Evolutionary conservation across 192 early-diverging fungal genomes (phyloP).

Genomic region (Dispira simplex): DNA sequence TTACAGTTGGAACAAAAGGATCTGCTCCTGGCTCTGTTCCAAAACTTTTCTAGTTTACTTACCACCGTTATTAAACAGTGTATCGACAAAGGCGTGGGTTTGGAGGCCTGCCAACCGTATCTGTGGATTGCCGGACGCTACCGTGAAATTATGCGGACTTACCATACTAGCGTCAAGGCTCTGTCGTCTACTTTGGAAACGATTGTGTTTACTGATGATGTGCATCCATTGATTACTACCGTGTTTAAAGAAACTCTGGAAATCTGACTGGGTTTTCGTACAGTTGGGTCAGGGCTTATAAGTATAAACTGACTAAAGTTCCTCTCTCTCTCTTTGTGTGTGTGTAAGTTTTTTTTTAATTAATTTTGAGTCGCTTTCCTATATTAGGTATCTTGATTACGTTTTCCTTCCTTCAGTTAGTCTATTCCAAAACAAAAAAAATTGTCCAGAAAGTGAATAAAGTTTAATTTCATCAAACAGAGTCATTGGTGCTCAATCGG

Average conservation of each 20-base stretch:
- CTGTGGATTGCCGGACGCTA: conserved; percentile 3
- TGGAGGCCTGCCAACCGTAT: background rate
- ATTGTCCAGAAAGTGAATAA: no score
- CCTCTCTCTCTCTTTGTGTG: no score
- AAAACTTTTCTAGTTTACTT: background rate
- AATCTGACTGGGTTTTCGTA: no score
- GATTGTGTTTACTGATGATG: conserved; percentile 2
- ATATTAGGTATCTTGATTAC: no score
- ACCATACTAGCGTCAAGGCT: background rate
- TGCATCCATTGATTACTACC: conserved; percentile 1
- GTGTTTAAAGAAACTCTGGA: background rate
- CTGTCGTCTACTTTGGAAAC: conserved; percentile 3
- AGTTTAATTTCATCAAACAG: no score
- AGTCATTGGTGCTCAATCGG: no score
- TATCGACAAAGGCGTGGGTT: background rate
- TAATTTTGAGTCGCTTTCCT: no score
- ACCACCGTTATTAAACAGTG: background rate
- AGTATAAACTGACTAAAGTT: no score
- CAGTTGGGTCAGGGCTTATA: no score
- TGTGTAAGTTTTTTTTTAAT: no score
- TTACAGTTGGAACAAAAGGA: conserved; percentile 4
- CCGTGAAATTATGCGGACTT: conserved; percentile 7
- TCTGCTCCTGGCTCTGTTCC: background rate
- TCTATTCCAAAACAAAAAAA: no score
- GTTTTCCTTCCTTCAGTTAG: no score